A percentile compares a stretch with the other conserved stretches of the same genome.
phyloP scores from a whole-genome alignment of 2,329 filamentous ascomycete genomes.

The Trichoderma sp. region DNA sequence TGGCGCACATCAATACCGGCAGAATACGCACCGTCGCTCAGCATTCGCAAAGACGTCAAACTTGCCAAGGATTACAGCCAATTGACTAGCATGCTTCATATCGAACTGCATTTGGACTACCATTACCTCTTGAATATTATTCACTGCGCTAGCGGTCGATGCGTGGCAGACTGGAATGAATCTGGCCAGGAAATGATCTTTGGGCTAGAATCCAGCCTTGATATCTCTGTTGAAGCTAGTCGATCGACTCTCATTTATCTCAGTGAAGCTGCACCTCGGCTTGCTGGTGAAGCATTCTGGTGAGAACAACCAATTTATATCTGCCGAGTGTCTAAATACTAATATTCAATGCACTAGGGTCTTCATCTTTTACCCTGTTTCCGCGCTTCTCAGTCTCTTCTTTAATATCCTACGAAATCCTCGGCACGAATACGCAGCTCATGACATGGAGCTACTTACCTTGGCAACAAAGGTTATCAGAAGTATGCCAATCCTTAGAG shows the following conservation, averaged over 20 bases:
- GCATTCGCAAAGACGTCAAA: constrained; percentile 37
- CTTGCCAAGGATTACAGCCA: constrained; percentile 32
- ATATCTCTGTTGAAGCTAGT: constrained; percentile 56
- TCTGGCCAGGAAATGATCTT: constrained; percentile 38
- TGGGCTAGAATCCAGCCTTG: constrained; percentile 53
- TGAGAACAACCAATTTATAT: neutral
- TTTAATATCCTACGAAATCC: constrained; percentile 56
- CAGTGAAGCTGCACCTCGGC: constrained; percentile 42
- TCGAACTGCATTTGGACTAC: constrained; percentile 56
- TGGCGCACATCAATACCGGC: constrained; percentile 54
- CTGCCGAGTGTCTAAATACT: neutral
- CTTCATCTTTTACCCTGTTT: constrained; percentile 59
- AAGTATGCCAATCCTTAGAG: constrained; percentile 37
- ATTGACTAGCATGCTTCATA: constrained; percentile 48
- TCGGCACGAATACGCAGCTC: constrained; percentile 42
- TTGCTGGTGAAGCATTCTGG: constrained; percentile 54
- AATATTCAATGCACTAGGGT: constrained; percentile 41
- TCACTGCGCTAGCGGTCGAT: constrained; percentile 56
- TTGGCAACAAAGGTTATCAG: constrained; percentile 47
- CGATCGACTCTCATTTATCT: constrained; percentile 56
- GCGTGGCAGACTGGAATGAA: constrained; percentile 39
- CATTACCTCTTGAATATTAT: constrained; percentile 57
- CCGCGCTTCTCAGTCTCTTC: constrained; percentile 56
- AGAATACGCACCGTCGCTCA: constrained; percentile 50
- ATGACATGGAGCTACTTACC: constrained; percentile 51